These are phyloP conservation scores for Cinnamomum micranthum DNA, from an alignment of 164 flowering plant genomes.

Conservation along the genomic window DNA sequence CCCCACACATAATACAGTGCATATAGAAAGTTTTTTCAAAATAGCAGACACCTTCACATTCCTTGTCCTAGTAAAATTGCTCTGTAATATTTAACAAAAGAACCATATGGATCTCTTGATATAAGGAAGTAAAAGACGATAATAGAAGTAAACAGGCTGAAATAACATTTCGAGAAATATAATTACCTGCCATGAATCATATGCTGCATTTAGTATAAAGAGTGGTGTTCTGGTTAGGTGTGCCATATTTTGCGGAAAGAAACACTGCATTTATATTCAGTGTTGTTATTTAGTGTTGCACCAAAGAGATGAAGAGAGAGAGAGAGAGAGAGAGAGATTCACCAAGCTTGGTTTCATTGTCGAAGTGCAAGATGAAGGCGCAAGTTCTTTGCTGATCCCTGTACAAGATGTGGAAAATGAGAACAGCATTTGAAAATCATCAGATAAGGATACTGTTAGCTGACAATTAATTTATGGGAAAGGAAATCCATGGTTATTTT, in stretches of 20 bases:
- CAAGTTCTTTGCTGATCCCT: conserved; percentile 83
- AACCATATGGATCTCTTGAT: no score
- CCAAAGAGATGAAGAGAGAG: no score
- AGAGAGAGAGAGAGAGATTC: conserved; percentile 3
- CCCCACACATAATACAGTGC: no score
- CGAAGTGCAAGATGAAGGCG: conserved; percentile 69
- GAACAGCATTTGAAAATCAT: background rate
- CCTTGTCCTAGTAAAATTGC: background rate
- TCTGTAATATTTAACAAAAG: no score
- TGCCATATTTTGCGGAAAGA: conserved; percentile 76
- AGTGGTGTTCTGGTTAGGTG: conserved; percentile 58
- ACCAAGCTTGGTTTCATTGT: conserved; percentile 60
- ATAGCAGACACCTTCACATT: background rate
- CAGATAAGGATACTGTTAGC: background rate
- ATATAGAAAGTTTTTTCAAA: background rate
- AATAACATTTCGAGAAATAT: background rate
- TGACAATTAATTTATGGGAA: background rate
- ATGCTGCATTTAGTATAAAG: conserved; percentile 82
- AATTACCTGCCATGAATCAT: conserved; percentile 97
- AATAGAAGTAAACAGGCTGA: background rate
- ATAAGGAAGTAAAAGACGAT: no score
- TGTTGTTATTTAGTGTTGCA: background rate
- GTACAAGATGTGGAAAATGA: background rate
- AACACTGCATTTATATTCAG: conserved; percentile 53
- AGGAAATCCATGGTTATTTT: no score